Evolutionary conservation across 2,329 filamentous ascomycete genomes (phyloP).

Genomic region (Gyromitra esculenta): DNA sequence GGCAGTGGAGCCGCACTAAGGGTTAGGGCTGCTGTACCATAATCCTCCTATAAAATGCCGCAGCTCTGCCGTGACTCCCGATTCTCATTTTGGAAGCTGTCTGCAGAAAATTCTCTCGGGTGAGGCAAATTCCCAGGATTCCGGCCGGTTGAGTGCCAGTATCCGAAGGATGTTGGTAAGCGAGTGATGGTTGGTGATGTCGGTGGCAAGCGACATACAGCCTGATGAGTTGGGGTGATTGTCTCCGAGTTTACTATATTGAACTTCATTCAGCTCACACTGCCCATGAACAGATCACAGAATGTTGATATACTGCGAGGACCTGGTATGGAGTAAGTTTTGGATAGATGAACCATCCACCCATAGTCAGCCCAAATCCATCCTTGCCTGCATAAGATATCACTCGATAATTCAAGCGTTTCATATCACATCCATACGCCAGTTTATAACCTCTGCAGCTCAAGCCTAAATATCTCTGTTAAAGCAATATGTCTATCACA

Average conservation of each 20-base stretch:
- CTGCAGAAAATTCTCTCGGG: not conserved
- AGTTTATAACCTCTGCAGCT: not conserved
- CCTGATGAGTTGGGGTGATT: not conserved
- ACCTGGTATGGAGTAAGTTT: no score
- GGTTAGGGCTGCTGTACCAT: slow-evolving; percentile 27
- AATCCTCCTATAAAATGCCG: not conserved
- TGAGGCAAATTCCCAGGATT: not conserved
- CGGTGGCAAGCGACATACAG: not conserved
- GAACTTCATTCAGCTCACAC: not conserved
- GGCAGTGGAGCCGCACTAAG: slow-evolving; percentile 20
- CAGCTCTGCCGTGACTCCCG: slow-evolving; percentile 5
- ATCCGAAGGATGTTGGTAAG: not conserved
- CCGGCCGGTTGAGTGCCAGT: not conserved
- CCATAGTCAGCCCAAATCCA: no score
- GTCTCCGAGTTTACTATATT: not conserved
- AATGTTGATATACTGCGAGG: not conserved
- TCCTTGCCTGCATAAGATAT: not conserved
- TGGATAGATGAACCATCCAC: not conserved
- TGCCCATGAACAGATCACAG: not conserved
- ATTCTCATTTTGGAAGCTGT: not conserved
- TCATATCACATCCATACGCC: not conserved
- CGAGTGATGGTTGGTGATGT: not conserved
- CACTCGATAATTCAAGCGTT: not conserved
- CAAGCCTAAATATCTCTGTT: not conserved
- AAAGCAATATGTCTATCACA: not conserved